phyloP scores from a whole-genome alignment of 306 rosid species.

The Quercus aquifolioides region DNA sequence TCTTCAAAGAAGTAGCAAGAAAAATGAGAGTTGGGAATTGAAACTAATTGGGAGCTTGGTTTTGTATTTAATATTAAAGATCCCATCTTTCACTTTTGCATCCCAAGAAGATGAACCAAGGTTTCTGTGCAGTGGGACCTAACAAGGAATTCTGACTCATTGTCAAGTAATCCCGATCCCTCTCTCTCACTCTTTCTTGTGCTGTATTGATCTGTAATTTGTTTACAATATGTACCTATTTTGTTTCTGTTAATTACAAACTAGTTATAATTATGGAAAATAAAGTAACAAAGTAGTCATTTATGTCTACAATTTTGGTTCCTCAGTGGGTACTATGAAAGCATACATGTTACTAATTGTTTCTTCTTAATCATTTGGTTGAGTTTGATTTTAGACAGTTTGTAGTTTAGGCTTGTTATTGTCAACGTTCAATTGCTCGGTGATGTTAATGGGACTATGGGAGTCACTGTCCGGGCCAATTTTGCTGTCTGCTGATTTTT shows the following conservation, averaged over 20 bases:
- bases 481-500: no score
- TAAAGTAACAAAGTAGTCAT: background rate
- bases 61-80: no score
- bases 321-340: background rate
- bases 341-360: background rate
- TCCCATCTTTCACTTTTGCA: background rate
- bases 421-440: background rate
- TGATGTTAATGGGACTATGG: background rate
- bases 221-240: slow-evolving; percentile 8
- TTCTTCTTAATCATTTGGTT: background rate
- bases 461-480: no score
- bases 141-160: background rate
- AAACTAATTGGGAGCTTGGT: background rate
- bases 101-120: background rate
- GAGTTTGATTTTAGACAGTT: background rate
- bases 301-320: background rate
- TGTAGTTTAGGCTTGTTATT: background rate
- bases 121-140: background rate
- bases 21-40: background rate
- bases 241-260: slow-evolving; percentile 3
- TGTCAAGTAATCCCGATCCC: slow-evolving; percentile 4
- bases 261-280: background rate
- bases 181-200: background rate
- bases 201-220: slow-evolving; percentile 25
- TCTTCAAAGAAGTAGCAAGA: background rate